phyloP scores from a whole-genome alignment of 1,284 basidiomycete species.

The Mycosarcoma maydis region DNA sequence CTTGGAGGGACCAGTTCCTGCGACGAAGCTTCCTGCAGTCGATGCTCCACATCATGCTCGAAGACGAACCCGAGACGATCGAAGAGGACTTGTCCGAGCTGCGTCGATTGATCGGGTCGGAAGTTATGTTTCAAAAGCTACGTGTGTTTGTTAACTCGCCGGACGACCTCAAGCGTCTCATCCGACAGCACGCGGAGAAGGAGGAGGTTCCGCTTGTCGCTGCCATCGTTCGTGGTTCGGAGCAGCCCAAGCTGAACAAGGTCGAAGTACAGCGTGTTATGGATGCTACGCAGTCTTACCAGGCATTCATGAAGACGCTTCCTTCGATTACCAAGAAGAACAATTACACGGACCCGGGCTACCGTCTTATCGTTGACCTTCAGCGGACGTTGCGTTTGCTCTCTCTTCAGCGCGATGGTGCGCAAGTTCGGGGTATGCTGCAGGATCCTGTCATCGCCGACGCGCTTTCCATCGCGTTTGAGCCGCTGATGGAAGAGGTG shows the following conservation, averaged over 20 bases:
- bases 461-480: slow-evolving; percentile 49
- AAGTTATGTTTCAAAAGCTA: slow-evolving; percentile 62
- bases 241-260: slow-evolving; percentile 62
- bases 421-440: slow-evolving; percentile 61
- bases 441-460: slow-evolving; percentile 55
- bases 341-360: slow-evolving; percentile 55
- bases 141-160: slow-evolving; percentile 57
- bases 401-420: slow-evolving; percentile 60
- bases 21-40: slow-evolving; percentile 53
- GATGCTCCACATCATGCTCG: slow-evolving; percentile 56
- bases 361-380: slow-evolving; percentile 54
- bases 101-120: slow-evolving; percentile 50
- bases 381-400: slow-evolving; percentile 59
- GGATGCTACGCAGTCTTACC: slow-evolving; percentile 54
- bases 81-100: slow-evolving; percentile 57
- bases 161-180: slow-evolving; percentile 61
- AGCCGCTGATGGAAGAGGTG: slow-evolving; percentile 58
- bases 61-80: slow-evolving; percentile 60
- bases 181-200: slow-evolving; percentile 57
- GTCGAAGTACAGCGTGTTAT: slow-evolving; percentile 61
- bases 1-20: slow-evolving; percentile 57
- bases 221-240: slow-evolving; percentile 62
- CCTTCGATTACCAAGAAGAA: slow-evolving; percentile 53
- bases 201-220: slow-evolving; percentile 63
- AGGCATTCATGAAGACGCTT: slow-evolving; percentile 52